Conservation (phyloP, 306 rosid species). For the Dalbergia cultrata region DNA sequence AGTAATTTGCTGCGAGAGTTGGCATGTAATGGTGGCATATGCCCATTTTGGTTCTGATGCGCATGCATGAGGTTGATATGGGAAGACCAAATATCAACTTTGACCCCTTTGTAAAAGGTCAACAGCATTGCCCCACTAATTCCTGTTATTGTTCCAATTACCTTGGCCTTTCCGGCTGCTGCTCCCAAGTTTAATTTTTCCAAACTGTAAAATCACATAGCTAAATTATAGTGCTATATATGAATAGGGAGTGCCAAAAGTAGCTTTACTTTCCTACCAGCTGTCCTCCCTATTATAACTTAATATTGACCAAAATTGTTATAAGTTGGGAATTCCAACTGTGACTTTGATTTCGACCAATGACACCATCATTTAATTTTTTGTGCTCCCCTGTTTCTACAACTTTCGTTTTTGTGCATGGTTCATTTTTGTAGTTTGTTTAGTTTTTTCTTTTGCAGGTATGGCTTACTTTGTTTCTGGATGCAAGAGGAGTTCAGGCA, state of each 20-base stretch:
- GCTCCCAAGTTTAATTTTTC: constrained; percentile 49
- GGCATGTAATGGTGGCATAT: neutral
- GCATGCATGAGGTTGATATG: constrained; percentile 48
- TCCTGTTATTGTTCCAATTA: constrained; percentile 52
- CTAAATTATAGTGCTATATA: neutral
- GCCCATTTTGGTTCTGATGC: neutral
- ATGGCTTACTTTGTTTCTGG: too few relatives aligned
- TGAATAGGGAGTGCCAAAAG: neutral
- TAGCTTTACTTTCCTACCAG: neutral
- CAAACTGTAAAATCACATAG: constrained; percentile 39
- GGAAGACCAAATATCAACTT: constrained; percentile 40
- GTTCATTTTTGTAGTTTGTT: too few relatives aligned
- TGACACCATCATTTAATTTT: neutral
- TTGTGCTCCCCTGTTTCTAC: too few relatives aligned
- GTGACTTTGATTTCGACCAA: neutral
- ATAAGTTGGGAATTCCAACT: neutral
- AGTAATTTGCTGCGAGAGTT: neutral
- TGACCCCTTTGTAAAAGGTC: constrained; percentile 51
- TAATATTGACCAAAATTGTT: neutral
- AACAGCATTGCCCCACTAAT: constrained; percentile 60
- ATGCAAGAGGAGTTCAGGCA: too few relatives aligned
- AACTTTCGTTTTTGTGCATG: too few relatives aligned
- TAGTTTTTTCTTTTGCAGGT: too few relatives aligned
- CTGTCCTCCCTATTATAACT: neutral
- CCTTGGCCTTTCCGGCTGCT: constrained; percentile 52